These are phyloP conservation scores for Anthracocystis panici-leucophaei DNA, from an alignment of 1,284 basidiomycete genomes.

Conservation along the genomic window DNA sequence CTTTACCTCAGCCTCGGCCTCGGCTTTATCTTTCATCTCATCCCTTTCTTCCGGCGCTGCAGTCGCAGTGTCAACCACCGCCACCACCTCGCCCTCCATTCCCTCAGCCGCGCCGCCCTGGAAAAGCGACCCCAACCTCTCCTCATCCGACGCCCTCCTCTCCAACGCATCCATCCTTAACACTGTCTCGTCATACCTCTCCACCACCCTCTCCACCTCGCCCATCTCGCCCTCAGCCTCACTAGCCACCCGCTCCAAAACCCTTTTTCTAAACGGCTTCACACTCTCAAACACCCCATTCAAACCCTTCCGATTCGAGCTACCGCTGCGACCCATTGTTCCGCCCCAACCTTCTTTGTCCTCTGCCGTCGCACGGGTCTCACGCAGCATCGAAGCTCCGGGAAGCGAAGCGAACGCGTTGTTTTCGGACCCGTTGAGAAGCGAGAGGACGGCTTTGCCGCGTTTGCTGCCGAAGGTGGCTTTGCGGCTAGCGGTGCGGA, in stretches of 20 bases:
- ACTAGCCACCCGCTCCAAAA: conserved; percentile 32
- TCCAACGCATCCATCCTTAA: conserved; percentile 3
- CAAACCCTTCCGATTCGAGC: conserved; percentile 26
- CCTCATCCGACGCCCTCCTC: conserved; percentile 20
- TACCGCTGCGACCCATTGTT: conserved; percentile 36
- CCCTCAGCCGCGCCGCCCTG: background rate
- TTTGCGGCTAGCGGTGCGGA: conserved; percentile 23
- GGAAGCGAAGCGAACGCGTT: conserved; percentile 33
- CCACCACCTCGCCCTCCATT: background rate
- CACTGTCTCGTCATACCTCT: conserved; percentile 19
- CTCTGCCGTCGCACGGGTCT: conserved; percentile 15
- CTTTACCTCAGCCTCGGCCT: no score
- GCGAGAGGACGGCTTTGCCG: conserved; percentile 42
- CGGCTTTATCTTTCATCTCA: background rate
- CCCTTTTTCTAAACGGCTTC: conserved; percentile 12
- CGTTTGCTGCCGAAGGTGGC: conserved; percentile 50
- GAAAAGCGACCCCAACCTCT: conserved; percentile 35
- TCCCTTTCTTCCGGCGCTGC: background rate
- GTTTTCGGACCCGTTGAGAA: conserved; percentile 24
- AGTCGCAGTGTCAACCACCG: background rate
- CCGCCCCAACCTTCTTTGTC: conserved; percentile 54
- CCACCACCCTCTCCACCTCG: conserved; percentile 15
- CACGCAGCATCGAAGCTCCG: conserved; percentile 31
- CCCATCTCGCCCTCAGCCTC: conserved; percentile 36
- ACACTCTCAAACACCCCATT: conserved; percentile 17